Conservation (phyloP, 139 green algal species). For the Chlorokybus atmophyticus region DNA sequence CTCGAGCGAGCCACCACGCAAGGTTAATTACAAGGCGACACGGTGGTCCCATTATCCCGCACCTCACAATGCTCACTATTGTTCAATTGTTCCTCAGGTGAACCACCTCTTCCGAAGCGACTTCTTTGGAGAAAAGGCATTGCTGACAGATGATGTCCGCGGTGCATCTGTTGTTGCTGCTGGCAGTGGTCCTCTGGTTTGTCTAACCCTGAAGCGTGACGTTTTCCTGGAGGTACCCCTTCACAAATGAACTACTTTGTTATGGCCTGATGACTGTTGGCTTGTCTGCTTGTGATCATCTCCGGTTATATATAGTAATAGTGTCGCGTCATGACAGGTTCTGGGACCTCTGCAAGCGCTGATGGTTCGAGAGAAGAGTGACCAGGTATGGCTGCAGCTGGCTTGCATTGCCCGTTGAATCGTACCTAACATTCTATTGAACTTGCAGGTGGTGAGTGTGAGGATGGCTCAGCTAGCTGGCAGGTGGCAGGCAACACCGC, state of each 20-base stretch:
- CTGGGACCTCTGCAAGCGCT: conserved; percentile 69
- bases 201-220: conserved; percentile 58
- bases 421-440: too few relatives aligned
- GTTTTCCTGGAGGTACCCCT: conserved; percentile 59
- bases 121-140: conserved; percentile 79
- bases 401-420: too few relatives aligned
- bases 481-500: not conserved
- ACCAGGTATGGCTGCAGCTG: not conserved
- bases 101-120: conserved; percentile 84
- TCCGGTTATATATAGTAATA: too few relatives aligned
- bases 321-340: too few relatives aligned
- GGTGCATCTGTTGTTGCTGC: conserved; percentile 62
- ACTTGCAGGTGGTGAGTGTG: not conserved
- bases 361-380: conserved; percentile 68
- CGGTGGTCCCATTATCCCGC: not conserved
- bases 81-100: conserved; percentile 36
- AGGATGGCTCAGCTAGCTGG: not conserved
- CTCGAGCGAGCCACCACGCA: not conserved
- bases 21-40: conserved; percentile 3
- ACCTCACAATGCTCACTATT: not conserved
- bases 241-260: too few relatives aligned
- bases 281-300: too few relatives aligned
- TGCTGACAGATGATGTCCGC: conserved; percentile 55
- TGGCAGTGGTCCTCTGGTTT: conserved; percentile 41
- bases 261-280: too few relatives aligned